Evolutionary conservation across 768 basidiomycete genomes (phyloP), one percentile per base, ranked within the genome.

Genomic region (Phallus indusiatus): DNA sequence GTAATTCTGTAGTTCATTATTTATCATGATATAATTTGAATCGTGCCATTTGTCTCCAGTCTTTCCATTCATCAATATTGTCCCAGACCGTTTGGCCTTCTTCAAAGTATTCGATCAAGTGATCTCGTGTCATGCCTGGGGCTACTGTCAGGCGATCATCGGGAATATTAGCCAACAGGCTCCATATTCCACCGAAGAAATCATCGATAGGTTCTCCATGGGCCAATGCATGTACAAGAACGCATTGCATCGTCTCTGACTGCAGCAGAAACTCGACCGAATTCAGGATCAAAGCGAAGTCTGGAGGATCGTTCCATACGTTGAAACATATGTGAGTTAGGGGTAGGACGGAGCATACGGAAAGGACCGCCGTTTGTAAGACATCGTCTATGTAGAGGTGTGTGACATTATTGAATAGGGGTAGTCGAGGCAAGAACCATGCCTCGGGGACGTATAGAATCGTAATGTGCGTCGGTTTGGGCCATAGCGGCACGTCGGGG

Each of bases 1-100:
- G 50, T 34, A 34, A 12, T 14, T 7, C 11, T 51, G 14, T 51
- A 51, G 50, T 51, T 4, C 1, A 34, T 34, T 14, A 22, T 12
- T 14, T 51, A 20, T 51, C 18, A 42, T 42, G n/a, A 42, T 42
- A 14, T 16, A 51, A 22, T 12, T 51, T 24, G 53, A 36, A 14
- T 21, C 33, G 55, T 21, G 47, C 55, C 42, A 21, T 47, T 34
- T 50, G 47, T 21, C 56, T 33, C 56, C 56, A 58, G 18, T 33
- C 56, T 24, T 28, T 35, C 21, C 48, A 51, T 9, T 34, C 47
- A 3, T 6, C 47, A 11, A 51, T 22, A 10, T 47, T 49, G 35
- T 58, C 56, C 56, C 56, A 58, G 11, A 58, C 47, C 12, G 56
- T 58, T 28, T 58, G n/a, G n/a, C 56, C 56, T 8, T 47, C 20